A percentile compares a stretch with the other conserved stretches of the same genome.
phyloP scores from a whole-genome alignment of 805 yeast species.

The Pichia kluyveri region DNA sequence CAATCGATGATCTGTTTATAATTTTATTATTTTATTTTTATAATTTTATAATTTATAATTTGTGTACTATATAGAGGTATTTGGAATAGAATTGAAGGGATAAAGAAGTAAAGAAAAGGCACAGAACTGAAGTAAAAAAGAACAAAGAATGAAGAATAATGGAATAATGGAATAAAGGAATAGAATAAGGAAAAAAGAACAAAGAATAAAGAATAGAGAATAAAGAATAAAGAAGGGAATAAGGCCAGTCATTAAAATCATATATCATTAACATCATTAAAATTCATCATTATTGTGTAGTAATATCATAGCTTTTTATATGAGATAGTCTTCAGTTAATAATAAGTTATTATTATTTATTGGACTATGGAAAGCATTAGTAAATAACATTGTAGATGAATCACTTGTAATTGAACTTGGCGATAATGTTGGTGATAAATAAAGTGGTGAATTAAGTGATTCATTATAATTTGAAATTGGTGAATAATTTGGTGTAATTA shows the following conservation, averaged over 20 bases:
- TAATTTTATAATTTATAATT: too few relatives aligned
- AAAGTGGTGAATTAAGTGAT: background rate
- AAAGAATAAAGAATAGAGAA: background rate
- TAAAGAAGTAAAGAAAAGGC: too few relatives aligned
- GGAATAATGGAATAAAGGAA: background rate
- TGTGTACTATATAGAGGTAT: too few relatives aligned
- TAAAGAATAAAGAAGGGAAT: background rate
- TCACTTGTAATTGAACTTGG: conserved; percentile 7
- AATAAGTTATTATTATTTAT: too few relatives aligned
- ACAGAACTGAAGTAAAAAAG: too few relatives aligned
- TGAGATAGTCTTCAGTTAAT: too few relatives aligned
- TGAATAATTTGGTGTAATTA: background rate
- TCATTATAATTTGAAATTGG: background rate
- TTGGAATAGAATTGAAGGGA: too few relatives aligned
- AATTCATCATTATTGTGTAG: too few relatives aligned
- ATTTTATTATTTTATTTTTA: too few relatives aligned
- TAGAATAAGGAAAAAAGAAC: background rate
- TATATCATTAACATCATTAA: background rate
- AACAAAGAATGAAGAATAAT: background rate
- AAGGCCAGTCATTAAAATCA: background rate
- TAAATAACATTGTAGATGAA: conserved; percentile 4
- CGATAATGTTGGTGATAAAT: background rate
- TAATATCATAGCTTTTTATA: too few relatives aligned
- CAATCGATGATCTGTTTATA: too few relatives aligned
- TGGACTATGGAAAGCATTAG: background rate